phyloP scores from a whole-genome alignment of 768 basidiomycete genomes.

The Naganishia kalamii region DNA sequence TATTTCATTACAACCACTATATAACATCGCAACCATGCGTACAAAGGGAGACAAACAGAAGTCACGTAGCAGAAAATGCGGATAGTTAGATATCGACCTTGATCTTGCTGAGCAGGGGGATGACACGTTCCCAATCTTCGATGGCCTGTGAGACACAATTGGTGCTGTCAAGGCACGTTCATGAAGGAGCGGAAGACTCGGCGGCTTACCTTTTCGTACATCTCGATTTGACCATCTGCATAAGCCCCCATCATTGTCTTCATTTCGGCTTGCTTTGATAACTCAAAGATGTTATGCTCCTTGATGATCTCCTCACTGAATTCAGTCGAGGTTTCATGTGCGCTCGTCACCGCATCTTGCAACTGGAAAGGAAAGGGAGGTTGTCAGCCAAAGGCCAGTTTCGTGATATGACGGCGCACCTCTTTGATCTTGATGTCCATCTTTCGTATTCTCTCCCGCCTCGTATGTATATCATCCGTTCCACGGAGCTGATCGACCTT shows the following conservation, averaged over 20 bases:
- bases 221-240: constrained; percentile 91
- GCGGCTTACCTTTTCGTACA: constrained; percentile 66
- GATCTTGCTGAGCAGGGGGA: constrained; percentile 6
- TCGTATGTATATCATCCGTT: constrained; percentile 82
- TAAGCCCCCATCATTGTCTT: constrained; percentile 84
- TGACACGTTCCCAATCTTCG: constrained; percentile 85
- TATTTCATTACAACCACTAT: background rate
- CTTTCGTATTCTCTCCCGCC: constrained; percentile 89
- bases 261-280: constrained; percentile 90
- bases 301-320: constrained; percentile 91
- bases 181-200: background rate
- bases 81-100: constrained; percentile 13
- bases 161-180: background rate
- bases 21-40: background rate
- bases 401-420: constrained; percentile 50
- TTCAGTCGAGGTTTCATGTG: constrained; percentile 90
- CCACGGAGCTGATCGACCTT: constrained; percentile 85
- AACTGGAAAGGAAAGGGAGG: constrained; percentile 53
- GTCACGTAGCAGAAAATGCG: background rate
- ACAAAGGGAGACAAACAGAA: background rate
- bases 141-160: constrained; percentile 57
- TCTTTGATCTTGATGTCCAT: constrained; percentile 92
- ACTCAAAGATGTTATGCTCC: constrained; percentile 84
- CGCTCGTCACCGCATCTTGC: constrained; percentile 90
- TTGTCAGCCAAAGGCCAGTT: background rate